phyloP scores from a whole-genome alignment of 108 stramenopile species.

The Nitzschia sp. region DNA sequence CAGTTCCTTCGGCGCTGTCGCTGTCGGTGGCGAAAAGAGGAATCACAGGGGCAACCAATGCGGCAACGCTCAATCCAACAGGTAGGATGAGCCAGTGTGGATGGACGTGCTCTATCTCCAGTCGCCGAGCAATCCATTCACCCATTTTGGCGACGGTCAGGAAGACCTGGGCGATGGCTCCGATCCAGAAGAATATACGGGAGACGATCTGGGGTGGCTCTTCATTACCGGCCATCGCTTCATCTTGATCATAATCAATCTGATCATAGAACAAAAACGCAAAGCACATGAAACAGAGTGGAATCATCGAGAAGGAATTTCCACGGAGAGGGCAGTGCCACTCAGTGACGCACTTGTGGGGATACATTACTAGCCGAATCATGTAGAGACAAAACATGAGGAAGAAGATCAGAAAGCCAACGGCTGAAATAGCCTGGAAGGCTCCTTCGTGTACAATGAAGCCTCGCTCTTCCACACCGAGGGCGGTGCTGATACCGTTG shows the following conservation, averaged over 20 bases:
- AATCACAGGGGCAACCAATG: constrained; percentile 26
- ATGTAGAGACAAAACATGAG: constrained; percentile 14
- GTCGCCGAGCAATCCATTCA: constrained; percentile 34
- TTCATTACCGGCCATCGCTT: not conserved
- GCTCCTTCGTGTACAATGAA: constrained; percentile 9
- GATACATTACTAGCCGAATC: constrained; percentile 14
- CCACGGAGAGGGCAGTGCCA: constrained; percentile 31
- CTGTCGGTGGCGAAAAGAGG: constrained; percentile 20
- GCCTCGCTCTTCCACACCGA: not conserved
- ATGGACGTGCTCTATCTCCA: constrained; percentile 36
- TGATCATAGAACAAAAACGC: constrained; percentile 29
- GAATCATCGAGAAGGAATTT: constrained; percentile 16
- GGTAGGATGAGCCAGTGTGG: constrained; percentile 60
- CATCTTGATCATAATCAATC: not conserved
- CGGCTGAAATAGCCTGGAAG: constrained; percentile 6
- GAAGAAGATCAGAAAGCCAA: constrained; percentile 21
- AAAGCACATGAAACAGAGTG: constrained; percentile 31
- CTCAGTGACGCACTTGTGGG: constrained; percentile 25
- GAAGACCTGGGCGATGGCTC: constrained; percentile 23
- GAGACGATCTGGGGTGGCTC: not conserved
- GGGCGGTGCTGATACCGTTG: not conserved
- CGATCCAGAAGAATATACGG: constrained; percentile 36
- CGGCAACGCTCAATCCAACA: constrained; percentile 66
- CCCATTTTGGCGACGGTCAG: constrained; percentile 28
- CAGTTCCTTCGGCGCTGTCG: constrained; percentile 3